Percentiles rank a stretch among this genome's conserved stretches.
phyloP scores from a whole-genome alignment of 345 rosid species.

The Syzygium aromaticum region DNA sequence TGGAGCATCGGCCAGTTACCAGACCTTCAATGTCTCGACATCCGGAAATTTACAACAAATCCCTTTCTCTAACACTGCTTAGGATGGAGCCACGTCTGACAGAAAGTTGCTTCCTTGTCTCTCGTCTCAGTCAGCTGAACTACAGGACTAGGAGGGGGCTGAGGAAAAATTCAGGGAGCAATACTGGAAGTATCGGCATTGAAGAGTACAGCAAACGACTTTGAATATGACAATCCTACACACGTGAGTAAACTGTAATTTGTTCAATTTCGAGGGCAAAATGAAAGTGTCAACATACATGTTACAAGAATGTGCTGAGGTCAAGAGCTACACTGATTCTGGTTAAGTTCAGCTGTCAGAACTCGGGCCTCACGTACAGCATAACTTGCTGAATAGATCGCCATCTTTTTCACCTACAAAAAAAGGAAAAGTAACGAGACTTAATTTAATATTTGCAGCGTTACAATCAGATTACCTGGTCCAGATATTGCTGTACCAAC shows the following conservation, averaged over 20 bases:
- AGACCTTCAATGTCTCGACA: neutral
- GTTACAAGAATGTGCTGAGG: neutral
- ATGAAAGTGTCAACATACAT: neutral
- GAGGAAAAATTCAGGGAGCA: neutral
- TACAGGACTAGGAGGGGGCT: neutral
- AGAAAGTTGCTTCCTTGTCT: neutral
- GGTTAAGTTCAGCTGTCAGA: conserved; percentile 12
- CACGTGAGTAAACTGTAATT: neutral
- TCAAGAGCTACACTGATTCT: conserved; percentile 7
- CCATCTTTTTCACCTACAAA: conserved; percentile 45
- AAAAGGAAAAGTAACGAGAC: neutral
- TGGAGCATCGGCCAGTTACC: neutral
- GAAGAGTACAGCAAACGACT: neutral
- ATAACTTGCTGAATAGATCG: conserved; percentile 24
- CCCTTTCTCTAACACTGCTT: neutral
- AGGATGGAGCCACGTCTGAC: neutral
- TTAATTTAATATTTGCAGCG: neutral
- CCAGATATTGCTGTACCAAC: neutral
- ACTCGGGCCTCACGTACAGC: conserved; percentile 28
- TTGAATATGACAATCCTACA: neutral
- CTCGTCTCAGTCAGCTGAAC: neutral
- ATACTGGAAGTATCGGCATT: neutral
- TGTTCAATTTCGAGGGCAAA: neutral
- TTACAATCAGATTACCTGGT: neutral
- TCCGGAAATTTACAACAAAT: neutral